Percentiles rank a stretch among this genome's conserved stretches.
phyloP scores from a whole-genome alignment of 148 eudicot genomes.

The Rhododendron ferrugineum region DNA sequence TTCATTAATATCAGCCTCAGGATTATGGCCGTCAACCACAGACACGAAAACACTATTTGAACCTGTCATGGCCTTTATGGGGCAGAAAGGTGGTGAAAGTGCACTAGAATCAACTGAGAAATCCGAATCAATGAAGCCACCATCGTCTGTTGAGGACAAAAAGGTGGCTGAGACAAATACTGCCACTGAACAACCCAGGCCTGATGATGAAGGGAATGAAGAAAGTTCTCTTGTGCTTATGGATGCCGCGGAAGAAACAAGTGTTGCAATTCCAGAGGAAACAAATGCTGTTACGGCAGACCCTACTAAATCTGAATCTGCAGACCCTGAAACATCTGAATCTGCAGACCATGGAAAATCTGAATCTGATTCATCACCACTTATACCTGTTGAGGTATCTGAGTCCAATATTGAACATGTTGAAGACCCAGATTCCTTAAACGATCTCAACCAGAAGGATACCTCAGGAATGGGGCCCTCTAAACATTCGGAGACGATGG shows the following conservation, averaged over 20 bases:
- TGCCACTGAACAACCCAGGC: conserved; percentile 17
- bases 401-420: conserved; percentile 17
- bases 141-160: conserved; percentile 30
- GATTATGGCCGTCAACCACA: conserved; percentile 51
- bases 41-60: conserved; percentile 50
- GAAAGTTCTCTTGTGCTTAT: conserved; percentile 18
- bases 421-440: conserved; percentile 27
- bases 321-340: conserved; percentile 27
- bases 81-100: conserved; percentile 52
- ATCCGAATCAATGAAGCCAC: conserved; percentile 27
- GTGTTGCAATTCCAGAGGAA: conserved; percentile 21
- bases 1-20: conserved; percentile 38
- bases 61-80: conserved; percentile 70
- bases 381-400: conserved; percentile 22
- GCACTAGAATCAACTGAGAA: conserved; percentile 28
- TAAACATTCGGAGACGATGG: conserved; percentile 26
- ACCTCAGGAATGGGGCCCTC: conserved; percentile 23
- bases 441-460: conserved; percentile 28
- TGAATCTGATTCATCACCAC: conserved; percentile 34
- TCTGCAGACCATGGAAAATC: conserved; percentile 29
- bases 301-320: conserved; percentile 17
- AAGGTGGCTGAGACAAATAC: conserved; percentile 26
- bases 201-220: conserved; percentile 20
- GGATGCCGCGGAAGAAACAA: conserved; percentile 13
- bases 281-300: conserved; percentile 21